phyloP scores from a whole-genome alignment of 805 yeast species.

The Candida argentea region DNA sequence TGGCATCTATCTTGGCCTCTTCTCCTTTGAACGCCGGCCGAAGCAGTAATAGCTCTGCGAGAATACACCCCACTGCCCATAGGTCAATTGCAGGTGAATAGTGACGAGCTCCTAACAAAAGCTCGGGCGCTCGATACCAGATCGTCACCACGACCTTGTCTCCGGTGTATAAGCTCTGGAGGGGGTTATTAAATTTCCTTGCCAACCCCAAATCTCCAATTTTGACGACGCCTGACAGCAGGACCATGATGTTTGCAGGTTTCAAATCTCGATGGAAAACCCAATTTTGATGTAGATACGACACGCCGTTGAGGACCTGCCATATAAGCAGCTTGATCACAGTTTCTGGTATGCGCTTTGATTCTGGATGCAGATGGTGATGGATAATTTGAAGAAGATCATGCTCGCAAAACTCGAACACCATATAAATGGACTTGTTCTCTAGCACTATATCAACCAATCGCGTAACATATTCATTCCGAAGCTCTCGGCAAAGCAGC shows the following conservation, averaged over 20 bases:
- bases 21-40: slow-evolving; percentile 96
- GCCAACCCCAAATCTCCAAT: slow-evolving; percentile 94
- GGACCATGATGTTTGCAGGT: slow-evolving; percentile 97
- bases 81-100: slow-evolving; percentile 87
- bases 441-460: slow-evolving; percentile 79
- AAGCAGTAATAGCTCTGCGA: slow-evolving; percentile 81
- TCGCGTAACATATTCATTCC: slow-evolving; percentile 69
- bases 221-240: slow-evolving; percentile 81
- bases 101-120: slow-evolving; percentile 82
- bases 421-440: slow-evolving; percentile 85
- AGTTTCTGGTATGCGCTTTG: slow-evolving; percentile 64
- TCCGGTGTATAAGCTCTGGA: slow-evolving; percentile 81
- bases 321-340: slow-evolving; percentile 79
- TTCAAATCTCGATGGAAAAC: slow-evolving; percentile 89
- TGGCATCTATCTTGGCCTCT: slow-evolving; percentile 83
- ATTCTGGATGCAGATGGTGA: slow-evolving; percentile 84
- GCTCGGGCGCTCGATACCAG: slow-evolving; percentile 94
- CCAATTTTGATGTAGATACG: slow-evolving; percentile 93
- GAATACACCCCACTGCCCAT: slow-evolving; percentile 94
- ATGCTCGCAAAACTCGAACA: slow-evolving; percentile 93
- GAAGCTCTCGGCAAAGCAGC: slow-evolving; percentile 84
- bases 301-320: slow-evolving; percentile 89
- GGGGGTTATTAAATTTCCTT: slow-evolving; percentile 73
- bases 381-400: slow-evolving; percentile 91
- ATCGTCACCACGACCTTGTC: slow-evolving; percentile 95